Evolutionary conservation across 495 filamentous ascomycete species (phyloP).

Genomic region (Platismatia glauca): DNA sequence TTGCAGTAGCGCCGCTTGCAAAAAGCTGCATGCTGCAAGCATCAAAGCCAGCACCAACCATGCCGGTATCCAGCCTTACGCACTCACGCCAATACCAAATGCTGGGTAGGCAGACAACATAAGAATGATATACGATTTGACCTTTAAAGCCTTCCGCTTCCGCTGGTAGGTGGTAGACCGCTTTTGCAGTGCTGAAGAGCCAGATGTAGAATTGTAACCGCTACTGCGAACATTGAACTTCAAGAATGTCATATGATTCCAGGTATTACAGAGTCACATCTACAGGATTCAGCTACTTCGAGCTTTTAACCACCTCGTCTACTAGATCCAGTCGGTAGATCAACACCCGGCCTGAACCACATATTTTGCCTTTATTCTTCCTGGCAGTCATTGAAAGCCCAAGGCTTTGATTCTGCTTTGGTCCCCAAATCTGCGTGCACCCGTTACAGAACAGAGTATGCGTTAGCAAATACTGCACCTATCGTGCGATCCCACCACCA

Average conservation of each 20-base stretch:
- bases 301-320: neutral
- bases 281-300: neutral
- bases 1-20: slow-evolving; percentile 18
- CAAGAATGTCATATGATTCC: neutral
- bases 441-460: neutral
- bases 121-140: neutral
- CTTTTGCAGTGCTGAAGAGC: neutral
- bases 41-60: too few species aligned
- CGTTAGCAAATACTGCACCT: neutral
- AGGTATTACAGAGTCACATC: neutral
- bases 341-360: neutral
- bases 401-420: neutral
- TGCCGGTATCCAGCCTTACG: neutral
- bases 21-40: neutral
- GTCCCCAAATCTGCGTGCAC: neutral
- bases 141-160: neutral
- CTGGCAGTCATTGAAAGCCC: neutral
- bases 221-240: neutral
- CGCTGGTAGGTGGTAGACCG: neutral
- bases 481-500: neutral
- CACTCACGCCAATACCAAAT: neutral
- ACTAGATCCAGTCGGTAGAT: neutral
- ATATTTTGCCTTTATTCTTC: neutral
- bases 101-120: neutral
- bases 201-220: too few species aligned